phyloP scores from a whole-genome alignment of 768 basidiomycete species.

The Amanita phalloides region DNA sequence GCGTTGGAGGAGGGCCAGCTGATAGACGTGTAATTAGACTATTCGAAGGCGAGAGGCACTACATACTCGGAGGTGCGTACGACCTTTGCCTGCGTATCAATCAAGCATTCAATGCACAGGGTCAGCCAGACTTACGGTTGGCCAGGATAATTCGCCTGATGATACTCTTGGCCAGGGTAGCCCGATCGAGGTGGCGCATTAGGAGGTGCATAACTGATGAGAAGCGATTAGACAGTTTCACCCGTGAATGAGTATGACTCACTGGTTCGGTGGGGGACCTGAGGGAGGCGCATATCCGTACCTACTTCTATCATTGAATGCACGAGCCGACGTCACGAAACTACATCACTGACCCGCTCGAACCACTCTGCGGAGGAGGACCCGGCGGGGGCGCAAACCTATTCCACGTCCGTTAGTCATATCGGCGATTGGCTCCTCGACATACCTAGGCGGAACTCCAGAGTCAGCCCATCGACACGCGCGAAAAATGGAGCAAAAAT shows the following conservation, averaged over 20 bases:
- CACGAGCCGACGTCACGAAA: background rate
- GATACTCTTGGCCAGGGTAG: background rate
- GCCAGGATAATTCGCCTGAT: constrained; percentile 6
- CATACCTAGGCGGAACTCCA: background rate
- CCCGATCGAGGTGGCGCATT: background rate
- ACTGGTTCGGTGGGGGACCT: constrained; percentile 17
- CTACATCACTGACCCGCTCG: constrained; percentile 5
- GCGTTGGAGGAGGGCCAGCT: constrained; percentile 36
- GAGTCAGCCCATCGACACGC: too few species aligned
- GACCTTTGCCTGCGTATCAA: constrained; percentile 6
- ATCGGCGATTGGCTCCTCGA: too few species aligned
- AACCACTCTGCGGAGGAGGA: constrained; percentile 10
- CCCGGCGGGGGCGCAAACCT: constrained; percentile 18
- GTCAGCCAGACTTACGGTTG: constrained; percentile 9
- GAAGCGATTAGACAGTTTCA: constrained; percentile 9
- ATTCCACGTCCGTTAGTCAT: background rate
- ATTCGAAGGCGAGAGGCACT: background rate
- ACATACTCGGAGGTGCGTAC: constrained; percentile 10
- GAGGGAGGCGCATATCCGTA: constrained; percentile 15
- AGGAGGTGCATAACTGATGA: constrained; percentile 9
- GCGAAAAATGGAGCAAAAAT: too few species aligned
- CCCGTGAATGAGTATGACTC: constrained; percentile 9
- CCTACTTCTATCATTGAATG: background rate
- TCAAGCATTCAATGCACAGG: constrained; percentile 8
- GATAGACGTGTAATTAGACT: background rate